phyloP scores from a whole-genome alignment of 768 basidiomycete species.

The Daedaleopsis nitida region DNA sequence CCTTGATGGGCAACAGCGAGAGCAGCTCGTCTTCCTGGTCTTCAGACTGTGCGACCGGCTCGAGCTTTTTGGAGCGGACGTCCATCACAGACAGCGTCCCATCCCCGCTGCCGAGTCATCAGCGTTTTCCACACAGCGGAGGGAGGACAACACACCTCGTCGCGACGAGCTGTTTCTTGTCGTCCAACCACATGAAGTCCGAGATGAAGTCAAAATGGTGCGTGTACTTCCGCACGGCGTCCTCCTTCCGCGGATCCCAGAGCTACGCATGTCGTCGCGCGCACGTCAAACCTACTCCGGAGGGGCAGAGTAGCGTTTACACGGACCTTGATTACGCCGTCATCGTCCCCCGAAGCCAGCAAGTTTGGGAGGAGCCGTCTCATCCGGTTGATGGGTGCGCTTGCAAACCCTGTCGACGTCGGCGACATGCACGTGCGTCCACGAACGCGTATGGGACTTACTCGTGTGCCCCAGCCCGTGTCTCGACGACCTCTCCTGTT shows the following conservation, averaged over 20 bases:
- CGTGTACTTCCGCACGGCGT: conserved; percentile 64
- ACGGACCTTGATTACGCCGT: conserved; percentile 88
- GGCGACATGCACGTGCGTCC: not conserved
- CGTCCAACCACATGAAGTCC: conserved; percentile 82
- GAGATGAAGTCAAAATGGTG: conserved; percentile 97
- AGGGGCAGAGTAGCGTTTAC: not conserved
- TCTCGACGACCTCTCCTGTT: conserved; percentile 27
- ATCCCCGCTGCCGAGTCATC: conserved; percentile 64
- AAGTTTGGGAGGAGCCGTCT: conserved; percentile 69
- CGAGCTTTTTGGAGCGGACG: conserved; percentile 76
- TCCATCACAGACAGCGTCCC: conserved; percentile 93
- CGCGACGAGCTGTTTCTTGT: conserved; percentile 64
- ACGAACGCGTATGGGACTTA: conserved; percentile 28
- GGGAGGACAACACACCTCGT: conserved; percentile 66
- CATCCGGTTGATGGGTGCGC: conserved; percentile 86
- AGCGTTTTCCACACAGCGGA: not conserved
- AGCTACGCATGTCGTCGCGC: conserved; percentile 49
- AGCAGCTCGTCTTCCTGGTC: conserved; percentile 96
- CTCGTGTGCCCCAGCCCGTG: conserved; percentile 30
- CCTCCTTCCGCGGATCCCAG: conserved; percentile 82
- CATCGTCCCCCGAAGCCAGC: conserved; percentile 88
- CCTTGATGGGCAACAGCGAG: conserved; percentile 82
- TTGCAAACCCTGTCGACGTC: conserved; percentile 35
- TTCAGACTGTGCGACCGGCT: conserved; percentile 84
- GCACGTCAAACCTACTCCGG: not conserved